Percentiles rank a stretch among this genome's conserved stretches.
Conservation (phyloP, 805 yeast species). For the Peterozyma toletana region DNA sequence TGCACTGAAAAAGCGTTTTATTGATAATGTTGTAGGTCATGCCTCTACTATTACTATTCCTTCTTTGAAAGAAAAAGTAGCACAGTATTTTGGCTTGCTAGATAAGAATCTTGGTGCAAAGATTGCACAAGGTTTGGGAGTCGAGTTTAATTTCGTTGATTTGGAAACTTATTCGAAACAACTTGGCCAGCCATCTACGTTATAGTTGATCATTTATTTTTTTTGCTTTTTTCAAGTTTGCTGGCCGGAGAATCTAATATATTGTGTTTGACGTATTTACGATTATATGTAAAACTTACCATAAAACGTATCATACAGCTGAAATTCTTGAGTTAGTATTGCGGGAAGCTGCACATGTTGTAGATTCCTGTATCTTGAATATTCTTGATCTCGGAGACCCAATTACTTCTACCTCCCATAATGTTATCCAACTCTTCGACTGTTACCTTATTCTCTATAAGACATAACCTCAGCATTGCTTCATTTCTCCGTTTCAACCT, state of each 20-base stretch:
- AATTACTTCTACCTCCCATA: slow-evolving; percentile 16
- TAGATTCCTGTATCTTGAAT: slow-evolving; percentile 17
- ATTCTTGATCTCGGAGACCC: slow-evolving; percentile 19
- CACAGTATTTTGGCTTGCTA: slow-evolving; percentile 34
- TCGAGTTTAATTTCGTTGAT: slow-evolving; percentile 24
- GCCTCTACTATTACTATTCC: slow-evolving; percentile 24
- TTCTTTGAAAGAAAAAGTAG: slow-evolving; percentile 26
- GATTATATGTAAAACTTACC: too few species aligned
- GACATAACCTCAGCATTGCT: slow-evolving; percentile 36
- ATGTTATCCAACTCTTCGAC: slow-evolving; percentile 16
- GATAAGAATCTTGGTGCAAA: slow-evolving; percentile 31
- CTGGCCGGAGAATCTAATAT: too few species aligned
- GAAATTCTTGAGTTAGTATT: too few species aligned
- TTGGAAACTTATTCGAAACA: slow-evolving; percentile 22
- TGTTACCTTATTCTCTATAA: slow-evolving; percentile 31
- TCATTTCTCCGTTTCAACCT: slow-evolving; percentile 36
- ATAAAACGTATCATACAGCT: too few species aligned
- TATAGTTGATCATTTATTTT: too few species aligned
- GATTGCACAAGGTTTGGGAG: slow-evolving; percentile 33
- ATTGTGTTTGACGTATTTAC: too few species aligned
- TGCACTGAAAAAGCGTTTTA: slow-evolving; percentile 23
- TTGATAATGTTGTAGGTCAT: slow-evolving; percentile 30
- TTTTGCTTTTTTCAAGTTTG: too few species aligned
- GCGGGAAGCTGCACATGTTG: too few species aligned
- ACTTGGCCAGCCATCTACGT: too few species aligned